Evolutionary conservation across 1,284 basidiomycete genomes (phyloP).

Genomic region (Cryptococcus wingfieldii): DNA sequence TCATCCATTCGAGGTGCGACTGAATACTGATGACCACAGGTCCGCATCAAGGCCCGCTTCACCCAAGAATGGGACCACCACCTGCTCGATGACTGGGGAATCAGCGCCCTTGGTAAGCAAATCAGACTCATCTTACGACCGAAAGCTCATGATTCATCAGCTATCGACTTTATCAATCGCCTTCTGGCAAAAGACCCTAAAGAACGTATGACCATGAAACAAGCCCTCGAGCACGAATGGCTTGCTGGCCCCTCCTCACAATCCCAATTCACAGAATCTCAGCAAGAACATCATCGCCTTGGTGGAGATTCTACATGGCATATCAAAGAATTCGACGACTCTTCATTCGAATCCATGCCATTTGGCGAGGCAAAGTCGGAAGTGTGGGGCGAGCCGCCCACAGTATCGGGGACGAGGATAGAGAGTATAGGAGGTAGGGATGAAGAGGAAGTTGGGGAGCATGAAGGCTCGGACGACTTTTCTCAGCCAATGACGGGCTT

Average conservation of each 20-base stretch:
- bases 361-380: not conserved
- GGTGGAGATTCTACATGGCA: slow-evolving; percentile 41
- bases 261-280: slow-evolving; percentile 29
- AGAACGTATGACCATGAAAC: slow-evolving; percentile 56
- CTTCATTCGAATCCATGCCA: not conserved
- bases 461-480: slow-evolving; percentile 28
- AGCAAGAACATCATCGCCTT: slow-evolving; percentile 16
- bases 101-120: slow-evolving; percentile 50
- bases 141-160: slow-evolving; percentile 33
- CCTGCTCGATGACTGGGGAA: slow-evolving; percentile 48
- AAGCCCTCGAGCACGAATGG: slow-evolving; percentile 65
- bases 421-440: slow-evolving; percentile 14
- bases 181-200: slow-evolving; percentile 57
- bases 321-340: slow-evolving; percentile 34
- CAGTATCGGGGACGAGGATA: slow-evolving; percentile 37
- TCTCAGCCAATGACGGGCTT: slow-evolving; percentile 39
- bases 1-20: not conserved
- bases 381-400: slow-evolving; percentile 30
- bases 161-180: slow-evolving; percentile 53
- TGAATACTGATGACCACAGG: slow-evolving; percentile 13
- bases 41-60: slow-evolving; percentile 55
- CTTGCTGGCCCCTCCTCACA: slow-evolving; percentile 48
- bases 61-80: slow-evolving; percentile 64
- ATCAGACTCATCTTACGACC: not conserved
- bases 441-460: no score